Evolutionary conservation across 208 protist genomes (phyloP).

Genomic region (Histomonas meleagridis): DNA sequence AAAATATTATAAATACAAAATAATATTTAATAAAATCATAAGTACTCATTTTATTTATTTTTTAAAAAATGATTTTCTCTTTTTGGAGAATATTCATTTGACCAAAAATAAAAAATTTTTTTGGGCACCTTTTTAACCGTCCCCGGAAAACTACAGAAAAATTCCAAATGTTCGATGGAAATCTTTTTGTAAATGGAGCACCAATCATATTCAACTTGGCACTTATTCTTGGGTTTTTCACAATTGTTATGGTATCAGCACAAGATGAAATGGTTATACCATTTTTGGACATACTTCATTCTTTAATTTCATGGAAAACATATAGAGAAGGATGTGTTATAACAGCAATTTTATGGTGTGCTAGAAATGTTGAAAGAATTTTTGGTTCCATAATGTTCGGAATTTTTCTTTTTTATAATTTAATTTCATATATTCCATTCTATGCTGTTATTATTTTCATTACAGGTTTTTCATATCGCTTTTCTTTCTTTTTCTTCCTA

Average conservation of each 20-base stretch:
- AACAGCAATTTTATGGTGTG: neutral
- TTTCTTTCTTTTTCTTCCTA: neutral
- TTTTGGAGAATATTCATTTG: too few relatives aligned
- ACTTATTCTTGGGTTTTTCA: neutral
- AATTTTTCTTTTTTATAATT: neutral
- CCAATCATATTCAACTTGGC: neutral
- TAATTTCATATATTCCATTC: neutral
- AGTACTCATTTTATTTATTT: too few relatives aligned
- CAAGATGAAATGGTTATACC: conserved; percentile 19
- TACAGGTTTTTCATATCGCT: neutral
- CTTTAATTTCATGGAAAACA: neutral
- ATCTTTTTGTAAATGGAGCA: neutral
- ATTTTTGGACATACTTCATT: neutral
- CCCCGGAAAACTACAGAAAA: too few relatives aligned
- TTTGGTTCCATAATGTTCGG: neutral
- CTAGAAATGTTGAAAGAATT: neutral
- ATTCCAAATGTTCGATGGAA: conserved; percentile 32
- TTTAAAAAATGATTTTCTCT: too few relatives aligned
- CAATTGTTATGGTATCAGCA: neutral
- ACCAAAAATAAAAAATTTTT: too few relatives aligned
- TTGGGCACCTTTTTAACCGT: too few relatives aligned
- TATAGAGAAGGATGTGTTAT: neutral
- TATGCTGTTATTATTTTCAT: neutral
- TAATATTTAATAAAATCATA: too few relatives aligned
- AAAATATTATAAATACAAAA: too few relatives aligned